Evolutionary conservation across 129 eudicot species (phyloP), one percentile per base, ranked within the genome.

Genomic region (Logfia minima): DNA sequence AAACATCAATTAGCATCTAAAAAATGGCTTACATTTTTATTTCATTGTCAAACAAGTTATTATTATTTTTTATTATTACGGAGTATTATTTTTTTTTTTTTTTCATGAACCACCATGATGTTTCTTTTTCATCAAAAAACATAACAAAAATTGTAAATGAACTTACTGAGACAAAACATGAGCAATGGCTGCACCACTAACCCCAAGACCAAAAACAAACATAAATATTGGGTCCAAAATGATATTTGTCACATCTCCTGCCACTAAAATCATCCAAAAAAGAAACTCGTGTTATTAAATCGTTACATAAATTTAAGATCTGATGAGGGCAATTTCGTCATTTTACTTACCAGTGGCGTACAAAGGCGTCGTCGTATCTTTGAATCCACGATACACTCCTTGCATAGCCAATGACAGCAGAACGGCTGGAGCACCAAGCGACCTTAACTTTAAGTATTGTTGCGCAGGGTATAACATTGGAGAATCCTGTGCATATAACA

Each of bases 401-500:
- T 92, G 98, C 92, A 92, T 88, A 4, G 98, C 98, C 56, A 92
- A 64, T 9, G 98, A 90, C 66, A 92, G 87, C 70, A 92, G 92
- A 82, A 92, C 93, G 14, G 98, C 96, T 0, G 98, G 98, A 53
- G 98, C 94, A 28, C 98, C 98, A 41, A 92, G 82, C 6, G 98
- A 89, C 80, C 98, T 65, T 65, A 65, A 31, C 70, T 65, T 65
- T 65, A 65, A n/a, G 87, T 88, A 93, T 80, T 79, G 81, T 61
- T 85, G 83, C 17, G 98, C 96, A 8, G 98, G 96, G 24, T 53
- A 23, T 64, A 80, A 79, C 98, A 93, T 88, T 10, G 85, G 84
- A 7, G 98, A 93, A 61, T 77, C 90, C 98, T 92, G 65, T 13
- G 18, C 1, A 51, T 6, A 32, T 48, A n/a, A n/a, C 10, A 17